These are phyloP conservation scores for Cryomyces minteri DNA, from an alignment of 495 filamentous ascomycete genomes.

Conservation along the genomic window DNA sequence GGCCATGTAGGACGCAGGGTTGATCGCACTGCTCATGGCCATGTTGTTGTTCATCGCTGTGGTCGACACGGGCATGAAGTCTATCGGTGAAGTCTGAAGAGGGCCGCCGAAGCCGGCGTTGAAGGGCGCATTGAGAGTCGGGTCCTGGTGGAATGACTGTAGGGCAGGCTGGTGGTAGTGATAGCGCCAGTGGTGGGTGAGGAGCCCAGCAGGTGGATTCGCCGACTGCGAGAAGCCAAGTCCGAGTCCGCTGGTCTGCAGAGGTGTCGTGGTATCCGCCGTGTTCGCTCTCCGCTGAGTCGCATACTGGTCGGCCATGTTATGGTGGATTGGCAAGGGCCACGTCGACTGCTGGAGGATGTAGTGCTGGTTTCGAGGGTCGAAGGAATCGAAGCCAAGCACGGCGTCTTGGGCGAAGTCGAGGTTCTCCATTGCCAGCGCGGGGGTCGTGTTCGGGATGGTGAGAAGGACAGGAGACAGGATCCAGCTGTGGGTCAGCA, in stretches of 20 bases:
- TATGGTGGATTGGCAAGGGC: constrained; percentile 8
- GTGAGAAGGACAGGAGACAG: not conserved
- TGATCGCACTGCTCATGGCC: constrained; percentile 41
- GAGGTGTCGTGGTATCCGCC: not conserved
- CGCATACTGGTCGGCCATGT: constrained; percentile 3
- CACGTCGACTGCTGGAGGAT: constrained; percentile 5
- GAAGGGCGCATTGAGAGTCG: constrained; percentile 32
- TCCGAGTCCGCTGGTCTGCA: not conserved
- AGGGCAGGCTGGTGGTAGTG: constrained; percentile 30
- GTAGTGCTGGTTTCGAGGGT: not conserved
- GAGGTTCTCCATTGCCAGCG: constrained; percentile 10
- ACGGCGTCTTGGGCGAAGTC: constrained; percentile 8
- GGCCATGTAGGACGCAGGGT: constrained; percentile 26
- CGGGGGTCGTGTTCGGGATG: too few relatives aligned
- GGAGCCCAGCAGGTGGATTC: constrained; percentile 6
- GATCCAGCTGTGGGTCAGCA: not conserved
- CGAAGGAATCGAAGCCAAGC: constrained; percentile 4
- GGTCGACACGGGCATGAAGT: constrained; percentile 52
- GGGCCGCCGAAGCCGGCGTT: constrained; percentile 29
- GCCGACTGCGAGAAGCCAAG: constrained; percentile 5
- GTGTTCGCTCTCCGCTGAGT: constrained; percentile 3
- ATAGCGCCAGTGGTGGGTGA: constrained; percentile 32
- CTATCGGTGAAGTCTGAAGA: constrained; percentile 42
- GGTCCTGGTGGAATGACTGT: constrained; percentile 26
- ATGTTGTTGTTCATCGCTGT: constrained; percentile 42